Base-by-base conservation (phyloP, 2,329 filamentous ascomycete species). In the Penicillium sp. region DNA sequence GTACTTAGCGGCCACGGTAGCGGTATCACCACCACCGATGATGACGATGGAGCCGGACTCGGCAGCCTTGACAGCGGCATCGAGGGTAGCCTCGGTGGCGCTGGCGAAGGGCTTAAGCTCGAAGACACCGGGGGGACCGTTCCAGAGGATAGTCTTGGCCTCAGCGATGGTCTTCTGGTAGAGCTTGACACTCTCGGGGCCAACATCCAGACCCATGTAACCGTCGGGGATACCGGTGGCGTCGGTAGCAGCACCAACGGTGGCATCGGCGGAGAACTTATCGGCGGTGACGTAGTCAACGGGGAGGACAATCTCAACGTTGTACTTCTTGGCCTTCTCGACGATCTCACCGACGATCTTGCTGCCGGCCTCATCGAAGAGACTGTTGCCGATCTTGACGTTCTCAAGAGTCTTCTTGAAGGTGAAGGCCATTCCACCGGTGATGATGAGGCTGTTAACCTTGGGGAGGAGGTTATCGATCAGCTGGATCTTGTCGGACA, bases 381-480 rank as follows among this genome's bases (percentile, higher is more conserved):
- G 85, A 52, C 82, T 94, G 82, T 87, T 87, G 61, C 94, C 94
- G 67, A 99, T 99, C 78, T 88, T 85, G 72, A 97, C 88, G 75
- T 85, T 83, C 80, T 97, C 86, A 57, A 97, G 85, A n/a, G 91
- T 93, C 86, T 99, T 99, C 86, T 97, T 97, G 86, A 99, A 99
- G 70, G 94, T 99, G 83, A 97, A 99, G 63, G 94, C 93, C 94
- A 99, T 99, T 71, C 87, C 94, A 75, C 94, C 94, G 77, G 93
- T 96, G 80, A 99, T 89, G 79, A 99, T 89, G 66, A 99, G 86
- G 77, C 89, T 94, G 85, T 99, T 86, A 78, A 99, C 93, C 86
- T 99, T 97, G 79, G 92, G 90, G 68, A 99, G 89, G 66, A 99
- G 84, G 85, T 99, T 99, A 82, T 99, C 93, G 75, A 99, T 97